Base-by-base conservation (phyloP, 1,139 yeast genomes). In the Geotrichum siamense region DNA sequence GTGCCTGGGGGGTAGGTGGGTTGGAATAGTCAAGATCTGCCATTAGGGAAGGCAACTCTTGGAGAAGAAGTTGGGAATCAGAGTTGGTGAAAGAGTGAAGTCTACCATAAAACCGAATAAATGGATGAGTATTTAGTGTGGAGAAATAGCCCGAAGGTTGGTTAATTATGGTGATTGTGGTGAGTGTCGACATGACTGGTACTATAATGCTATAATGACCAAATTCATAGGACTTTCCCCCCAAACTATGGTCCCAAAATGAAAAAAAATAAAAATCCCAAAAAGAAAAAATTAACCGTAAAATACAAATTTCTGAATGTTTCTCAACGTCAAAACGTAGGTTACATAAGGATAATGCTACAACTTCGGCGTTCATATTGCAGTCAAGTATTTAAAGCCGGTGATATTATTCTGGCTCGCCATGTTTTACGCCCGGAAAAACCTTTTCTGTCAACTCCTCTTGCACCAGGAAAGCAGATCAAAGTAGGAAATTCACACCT, bases 371-470 rank as follows among this genome's bases (percentile, higher is more conserved):
- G 39, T 16, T 25, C 22, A 9, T 38, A 43, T 31, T 43, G 42
- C 6, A 30, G 10, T 15, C 33, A 34, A 19, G 35, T 40, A 12
- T 47, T 47, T 28, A 30, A 44, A 29, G 37, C 41, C 5, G 50
- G 50, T 10, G 50, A 47, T n/a, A 34, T 47, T n/a, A 45, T 37
- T 1, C 40, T 47, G 5, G 47, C 50, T 8, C 43, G 50, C 30
- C 50, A 43, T 31, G 48, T 47, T 9, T 16, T 47, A 6, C 33
- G 43, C 6, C 49, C 49, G n/a, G 49, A 43, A 37, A 28, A 46
- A 15, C 43, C 45, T 2, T 32, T 35, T 5, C 34, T 47, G n/a
- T 47, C 49, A 3, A 15, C 33, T 3, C 47, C 49, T 12, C 39
- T 47, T 2, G 29, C 39, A 3, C 32, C 22, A 10, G 49, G 43